Base-by-base conservation (phyloP, 1,139 yeast genomes). In the Suhomyces anneliseae region DNA sequence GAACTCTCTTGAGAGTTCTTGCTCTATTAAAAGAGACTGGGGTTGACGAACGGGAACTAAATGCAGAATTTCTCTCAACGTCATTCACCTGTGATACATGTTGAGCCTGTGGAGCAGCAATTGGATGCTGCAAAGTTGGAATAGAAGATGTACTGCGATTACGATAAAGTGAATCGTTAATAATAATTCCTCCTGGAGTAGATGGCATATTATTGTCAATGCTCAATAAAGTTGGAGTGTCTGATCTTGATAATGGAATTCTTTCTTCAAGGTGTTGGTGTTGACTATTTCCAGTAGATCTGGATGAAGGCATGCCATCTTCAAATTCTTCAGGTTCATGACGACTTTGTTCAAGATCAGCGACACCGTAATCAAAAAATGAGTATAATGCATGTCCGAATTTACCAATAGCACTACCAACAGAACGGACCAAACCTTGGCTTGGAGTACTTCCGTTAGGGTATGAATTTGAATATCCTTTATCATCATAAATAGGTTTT, bases 401-500 rank as follows among this genome's bases (percentile, higher is more conserved):
- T 34, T 43, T 57, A 2, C 57, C 49, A 5, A 63, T 24, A 4
- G 53, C 50, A 1, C 53, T 43, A 6, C 58, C 58, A 0, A 61
- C 36, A 1, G 57, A 48, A 14, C 51, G 49, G 7, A 65, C 33
- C 6, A 62, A 27, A 4, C 67, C 61, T 2, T 41, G 45, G 8
- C 47, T 50, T 14, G 56, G 44, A 8, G 39, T 45, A 27, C 43
- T 47, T 6, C 54, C 53, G 15, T 47, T 39, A 1, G 63, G 59
- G 39, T 56, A 53, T 2, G 58, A 48, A n/a, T 45, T 49, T 8
- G 59, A 44, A 35, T 38, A 47, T 6, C 51, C 62, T 7, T 53
- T 48, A 11, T 68, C 71, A 39, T 62, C 68, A 50, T 65, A 74
- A 8, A 70, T 61, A 38, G 89, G 88, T 56, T 83, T 83, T 51